These are phyloP conservation scores for Hypoxylon cercidicola DNA, from an alignment of 495 filamentous ascomycete genomes.

Conservation along the genomic window DNA sequence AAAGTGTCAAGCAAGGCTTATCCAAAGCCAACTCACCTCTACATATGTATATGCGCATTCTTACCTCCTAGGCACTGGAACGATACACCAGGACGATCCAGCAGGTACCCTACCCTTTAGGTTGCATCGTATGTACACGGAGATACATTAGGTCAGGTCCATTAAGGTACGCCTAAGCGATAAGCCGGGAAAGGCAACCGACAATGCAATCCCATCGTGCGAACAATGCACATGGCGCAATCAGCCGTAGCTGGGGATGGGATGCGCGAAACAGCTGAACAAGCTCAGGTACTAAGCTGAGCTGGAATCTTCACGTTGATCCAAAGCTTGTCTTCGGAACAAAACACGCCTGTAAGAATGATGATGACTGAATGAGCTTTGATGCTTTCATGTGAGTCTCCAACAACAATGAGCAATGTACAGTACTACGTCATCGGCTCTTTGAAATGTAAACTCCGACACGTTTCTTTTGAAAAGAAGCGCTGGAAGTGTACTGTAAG, in stretches of 20 bases:
- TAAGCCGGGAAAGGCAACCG: constrained; percentile 27
- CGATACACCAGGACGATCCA: constrained; percentile 5
- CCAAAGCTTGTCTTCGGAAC: constrained; percentile 19
- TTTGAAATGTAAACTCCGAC: constrained; percentile 25
- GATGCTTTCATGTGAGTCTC: constrained; percentile 32
- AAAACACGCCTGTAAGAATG: neutral
- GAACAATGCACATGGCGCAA: constrained; percentile 33
- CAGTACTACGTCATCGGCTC: constrained; percentile 32
- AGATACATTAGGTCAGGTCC: constrained; percentile 13
- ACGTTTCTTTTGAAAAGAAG: neutral
- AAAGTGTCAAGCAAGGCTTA: constrained; percentile 12
- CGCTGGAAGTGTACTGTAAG: neutral
- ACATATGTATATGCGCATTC: neutral
- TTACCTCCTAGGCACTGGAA: neutral
- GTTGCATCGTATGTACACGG: constrained; percentile 10
- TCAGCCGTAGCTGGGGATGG: constrained; percentile 32
- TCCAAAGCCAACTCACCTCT: constrained; percentile 8
- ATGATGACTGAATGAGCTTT: constrained; percentile 10
- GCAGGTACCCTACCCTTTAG: constrained; percentile 17
- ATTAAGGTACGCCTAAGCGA: constrained; percentile 23
- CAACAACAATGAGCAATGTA: constrained; percentile 3
- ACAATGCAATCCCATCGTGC: constrained; percentile 22
- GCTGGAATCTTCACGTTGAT: constrained; percentile 13
- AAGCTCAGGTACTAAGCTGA: constrained; percentile 14
- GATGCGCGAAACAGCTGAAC: constrained; percentile 9